Evolutionary conservation across 2,329 filamentous ascomycete genomes (phyloP).

Genomic region (Colletotrichum acutatum): DNA sequence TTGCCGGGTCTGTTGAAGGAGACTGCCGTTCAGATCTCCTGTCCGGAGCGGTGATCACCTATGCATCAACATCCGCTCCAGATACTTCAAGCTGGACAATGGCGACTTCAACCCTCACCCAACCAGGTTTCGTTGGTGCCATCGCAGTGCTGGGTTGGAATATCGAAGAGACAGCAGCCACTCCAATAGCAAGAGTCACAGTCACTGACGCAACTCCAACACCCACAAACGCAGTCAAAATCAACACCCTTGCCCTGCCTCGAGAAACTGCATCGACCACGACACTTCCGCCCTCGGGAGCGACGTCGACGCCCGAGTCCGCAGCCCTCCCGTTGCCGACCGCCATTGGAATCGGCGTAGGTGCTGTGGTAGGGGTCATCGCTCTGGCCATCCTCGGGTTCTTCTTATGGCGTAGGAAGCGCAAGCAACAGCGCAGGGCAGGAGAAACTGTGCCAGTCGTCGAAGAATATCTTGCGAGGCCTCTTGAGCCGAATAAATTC

Average conservation of each 20-base stretch:
- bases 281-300: neutral
- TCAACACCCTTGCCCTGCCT: neutral
- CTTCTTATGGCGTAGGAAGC: neutral
- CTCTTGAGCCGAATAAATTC: neutral
- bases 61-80: neutral
- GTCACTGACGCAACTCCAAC: neutral
- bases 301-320: neutral
- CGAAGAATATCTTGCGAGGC: neutral
- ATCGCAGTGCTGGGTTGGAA: neutral
- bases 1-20: neutral
- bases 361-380: neutral
- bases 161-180: neutral
- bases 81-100: neutral
- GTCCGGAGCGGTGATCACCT: neutral
- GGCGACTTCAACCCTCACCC: neutral
- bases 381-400: neutral
- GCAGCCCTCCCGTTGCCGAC: neutral
- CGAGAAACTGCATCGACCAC: neutral
- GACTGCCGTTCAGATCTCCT: slow-evolving; percentile 11
- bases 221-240: neutral
- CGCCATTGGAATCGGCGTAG: neutral
- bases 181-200: too few species aligned
- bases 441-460: neutral
- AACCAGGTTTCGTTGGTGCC: neutral
- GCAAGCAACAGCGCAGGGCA: neutral